Evolutionary conservation across 1,139 yeast species (phyloP).

Genomic region (Hansenula sp.): DNA sequence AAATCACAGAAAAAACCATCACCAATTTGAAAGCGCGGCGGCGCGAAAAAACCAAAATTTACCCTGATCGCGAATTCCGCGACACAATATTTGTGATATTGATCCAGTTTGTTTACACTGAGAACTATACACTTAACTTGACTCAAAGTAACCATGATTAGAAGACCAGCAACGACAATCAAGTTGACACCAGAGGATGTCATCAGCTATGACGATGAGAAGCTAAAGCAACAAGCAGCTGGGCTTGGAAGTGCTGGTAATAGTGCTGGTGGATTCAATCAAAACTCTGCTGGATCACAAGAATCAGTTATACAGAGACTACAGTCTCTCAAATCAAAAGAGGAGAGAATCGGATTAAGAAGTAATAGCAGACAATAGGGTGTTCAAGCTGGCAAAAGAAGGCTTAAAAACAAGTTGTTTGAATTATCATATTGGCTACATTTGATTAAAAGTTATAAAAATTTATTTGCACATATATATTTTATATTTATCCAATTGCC

Average conservation of each 20-base stretch:
- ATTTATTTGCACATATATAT: too few species aligned
- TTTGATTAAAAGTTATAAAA: too few species aligned
- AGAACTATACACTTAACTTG: too few species aligned
- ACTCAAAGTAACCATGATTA: slow-evolving; percentile 44
- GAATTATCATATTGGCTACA: too few species aligned
- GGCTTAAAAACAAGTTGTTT: too few species aligned
- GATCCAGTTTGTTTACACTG: too few species aligned
- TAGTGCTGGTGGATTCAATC: slow-evolving; percentile 10
- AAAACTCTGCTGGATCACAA: slow-evolving; percentile 13
- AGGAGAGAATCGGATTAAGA: slow-evolving; percentile 19
- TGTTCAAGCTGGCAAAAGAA: neutral
- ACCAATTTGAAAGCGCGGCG: too few species aligned
- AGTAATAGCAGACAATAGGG: slow-evolving; percentile 4
- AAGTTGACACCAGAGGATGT: slow-evolving; percentile 64
- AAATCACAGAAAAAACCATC: neutral
- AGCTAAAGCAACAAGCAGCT: slow-evolving; percentile 8
- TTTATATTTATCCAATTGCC: too few species aligned
- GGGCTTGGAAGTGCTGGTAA: slow-evolving; percentile 2
- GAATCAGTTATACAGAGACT: slow-evolving; percentile 8
- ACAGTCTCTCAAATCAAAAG: slow-evolving; percentile 11
- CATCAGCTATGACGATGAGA: slow-evolving; percentile 51
- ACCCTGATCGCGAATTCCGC: too few species aligned
- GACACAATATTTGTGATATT: too few species aligned
- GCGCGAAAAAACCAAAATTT: neutral
- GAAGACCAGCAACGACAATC: slow-evolving; percentile 63